Base-by-base conservation (phyloP, 2,329 filamentous ascomycete species). In the Hyphodiscus sp. region DNA sequence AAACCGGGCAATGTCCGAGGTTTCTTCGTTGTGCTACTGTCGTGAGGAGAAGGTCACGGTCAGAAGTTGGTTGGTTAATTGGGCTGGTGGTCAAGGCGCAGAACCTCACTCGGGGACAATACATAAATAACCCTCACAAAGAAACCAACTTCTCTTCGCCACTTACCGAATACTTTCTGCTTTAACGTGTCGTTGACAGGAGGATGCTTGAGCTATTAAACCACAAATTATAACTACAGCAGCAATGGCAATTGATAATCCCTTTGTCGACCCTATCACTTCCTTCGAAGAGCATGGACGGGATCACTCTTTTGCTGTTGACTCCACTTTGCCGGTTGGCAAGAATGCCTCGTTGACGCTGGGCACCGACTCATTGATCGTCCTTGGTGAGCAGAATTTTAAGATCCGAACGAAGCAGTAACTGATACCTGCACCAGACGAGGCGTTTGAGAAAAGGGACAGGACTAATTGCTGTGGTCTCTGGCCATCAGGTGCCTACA, bases 271-370 rank as follows among this genome's bases (percentile, higher is more conserved):
- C 57, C 66, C 68, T 45, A 60, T 60, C 20, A 52, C 63, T 38
- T 63, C 62, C 20, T 59, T 64, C 45, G 66, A 68, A 30, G 65
- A 67, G 48, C 62, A 65, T 50, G 68, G 67, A 42, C 58, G 67
- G 46, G 66, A 68, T 20, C 58, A 58, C 29, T 60, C 63, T 1
- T 67, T 72, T 51, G 65, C 70, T 30, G 65, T 67, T 49, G 73
- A 74, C 57, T 67, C 71, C 47, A 79, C 76, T 42, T 69, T 83
- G 52, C 66, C 70, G 47, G 76, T 85, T 18, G 80, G 78, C 61
- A 73, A 77, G 54, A 77, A 80, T 66, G 80, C 79, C 11, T 81
- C 77, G 23, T 70, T 87, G 48, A 84, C 80, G 1, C 70, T 87
- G 43, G 78, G 76, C 19, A 78, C 76, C 1, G 81, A 86, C 61